phyloP scores from a whole-genome alignment of 2,329 filamentous ascomycete species.

The Endothia cerciana region DNA sequence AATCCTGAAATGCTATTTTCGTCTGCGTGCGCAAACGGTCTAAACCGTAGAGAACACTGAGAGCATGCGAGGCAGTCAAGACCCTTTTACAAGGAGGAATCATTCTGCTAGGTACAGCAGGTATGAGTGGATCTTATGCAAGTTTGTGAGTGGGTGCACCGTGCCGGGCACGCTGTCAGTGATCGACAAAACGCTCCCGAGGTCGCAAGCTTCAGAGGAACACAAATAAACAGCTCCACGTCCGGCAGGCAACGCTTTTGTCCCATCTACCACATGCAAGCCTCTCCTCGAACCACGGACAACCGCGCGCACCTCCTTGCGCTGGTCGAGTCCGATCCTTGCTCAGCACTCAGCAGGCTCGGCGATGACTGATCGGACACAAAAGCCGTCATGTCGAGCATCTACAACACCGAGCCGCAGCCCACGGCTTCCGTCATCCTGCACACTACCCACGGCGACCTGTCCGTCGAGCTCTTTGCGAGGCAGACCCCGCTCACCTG shows the following conservation, averaged over 20 bases:
- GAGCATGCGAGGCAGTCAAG: neutral
- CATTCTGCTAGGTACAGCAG: neutral
- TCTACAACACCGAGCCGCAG: conserved; percentile 94
- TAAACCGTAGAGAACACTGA: neutral
- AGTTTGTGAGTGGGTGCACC: neutral
- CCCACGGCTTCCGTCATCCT: conserved; percentile 91
- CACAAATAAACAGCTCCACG: conserved; percentile 2
- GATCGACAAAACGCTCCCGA: neutral
- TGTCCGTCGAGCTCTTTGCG: conserved; percentile 91
- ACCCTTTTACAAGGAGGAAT: neutral
- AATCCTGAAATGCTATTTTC: conserved; percentile 22
- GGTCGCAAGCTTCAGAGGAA: neutral
- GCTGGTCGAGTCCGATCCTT: neutral
- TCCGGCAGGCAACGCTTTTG: conserved; percentile 11
- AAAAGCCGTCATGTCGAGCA: conserved; percentile 70
- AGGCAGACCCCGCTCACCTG: conserved; percentile 90
- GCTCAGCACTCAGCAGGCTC: no score
- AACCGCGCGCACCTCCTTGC: neutral
- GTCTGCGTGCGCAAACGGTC: neutral
- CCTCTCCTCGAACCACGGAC: neutral
- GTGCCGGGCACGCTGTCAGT: neutral
- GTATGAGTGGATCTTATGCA: neutral
- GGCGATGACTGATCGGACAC: neutral
- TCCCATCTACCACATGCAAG: neutral
- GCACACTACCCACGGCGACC: conserved; percentile 86